Evolutionary conservation across 2,329 filamentous ascomycete genomes (phyloP), one percentile per base, ranked within the genome.

Genomic region (Tolypocladium sp.): DNA sequence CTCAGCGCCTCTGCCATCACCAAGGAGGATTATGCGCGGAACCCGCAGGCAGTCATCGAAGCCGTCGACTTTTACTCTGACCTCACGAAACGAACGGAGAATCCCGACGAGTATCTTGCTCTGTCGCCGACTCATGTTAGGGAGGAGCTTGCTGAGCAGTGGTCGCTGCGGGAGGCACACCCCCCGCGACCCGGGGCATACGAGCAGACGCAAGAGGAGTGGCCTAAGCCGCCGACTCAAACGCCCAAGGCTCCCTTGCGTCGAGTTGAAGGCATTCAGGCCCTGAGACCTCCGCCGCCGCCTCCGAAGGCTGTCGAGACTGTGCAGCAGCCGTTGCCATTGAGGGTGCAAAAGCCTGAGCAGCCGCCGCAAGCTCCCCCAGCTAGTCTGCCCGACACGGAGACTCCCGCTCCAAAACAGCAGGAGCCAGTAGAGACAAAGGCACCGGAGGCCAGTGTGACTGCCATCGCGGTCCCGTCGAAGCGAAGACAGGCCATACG

Each of bases 21-120:
- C 61, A 96, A 97, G 75, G 94, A 99, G 69, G 94, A 99, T 72
- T 97, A 97, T 75, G 91, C 95, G 76, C 92, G 94, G 70, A 97
- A 99, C 69, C 94, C 94, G 4, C 89, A 93, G 77, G 91, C 86
- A 60, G 89, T 86, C 33, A 86, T 91, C 59, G 90, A 93, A 71
- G 90, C 91, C 51, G 78, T 93, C 25, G 88, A 92, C 71, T 93
- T 93, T 75, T 93, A 92, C 75, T 90, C 89, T 1, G 89, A 92
- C 72, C 88, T 92, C 54, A 88, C 88, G 63, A 91, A 91, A 77
- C 81, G 87, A 62, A 82, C 84, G 56, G 86, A 91, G 59, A 86
- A 91, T 68, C 87, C 87, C 15, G 81, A 84, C 64, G 81, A 84
- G 66, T 92, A 87, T 68, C 76, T 86, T 30, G 86, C 83, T 67